Base-by-base conservation (phyloP, 805 yeast species). In the Teunomyces stri region DNA sequence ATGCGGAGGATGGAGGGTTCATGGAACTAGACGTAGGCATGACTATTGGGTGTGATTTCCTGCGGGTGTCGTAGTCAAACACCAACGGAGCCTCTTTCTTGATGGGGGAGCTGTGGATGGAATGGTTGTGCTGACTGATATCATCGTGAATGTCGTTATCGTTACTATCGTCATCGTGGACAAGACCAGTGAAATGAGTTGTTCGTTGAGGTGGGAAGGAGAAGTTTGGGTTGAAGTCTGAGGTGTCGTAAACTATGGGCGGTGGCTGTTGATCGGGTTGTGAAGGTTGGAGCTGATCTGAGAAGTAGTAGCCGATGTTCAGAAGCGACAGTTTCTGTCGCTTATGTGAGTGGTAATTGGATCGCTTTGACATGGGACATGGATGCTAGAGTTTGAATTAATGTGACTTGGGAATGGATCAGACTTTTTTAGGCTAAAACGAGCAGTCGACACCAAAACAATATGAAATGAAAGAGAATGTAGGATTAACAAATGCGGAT, bases 311-410 rank as follows among this genome's bases (percentile, higher is more conserved):
- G 29, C 64, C 62, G 7, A 58, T 51, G 51, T 59, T 65, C 66
- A 59, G 65, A 20, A 62, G 41, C 18, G 68, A 65, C 47, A 69
- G 65, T 49, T 68, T 68, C 57, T 67, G 72, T 45, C 73, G 70
- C 52, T 68, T 68, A 53, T 68, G 73, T 13, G 64, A 46, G 44
- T 56, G 53, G 39, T 50, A 45, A 44, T 49, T 37, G 29, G 40
- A 21, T 37, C 40, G 40, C 40, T 37, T 21, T 21, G 40, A 37
- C 40, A 37, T 37, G 40, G 40, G 40, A 21, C 40, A 37, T 37
- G 33, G 42, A 39, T 39, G 33, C 33, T 39, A 28, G 33, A 31
- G 27, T 22, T 31, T 31, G 34, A 20, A 28, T 20, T 16, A 5
- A 11, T 25, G 42, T 28, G 12, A 39, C 21, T 27, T 39, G 31